Conservation (phyloP, 768 basidiomycete genomes). For the Pulveroboletus sp. region DNA sequence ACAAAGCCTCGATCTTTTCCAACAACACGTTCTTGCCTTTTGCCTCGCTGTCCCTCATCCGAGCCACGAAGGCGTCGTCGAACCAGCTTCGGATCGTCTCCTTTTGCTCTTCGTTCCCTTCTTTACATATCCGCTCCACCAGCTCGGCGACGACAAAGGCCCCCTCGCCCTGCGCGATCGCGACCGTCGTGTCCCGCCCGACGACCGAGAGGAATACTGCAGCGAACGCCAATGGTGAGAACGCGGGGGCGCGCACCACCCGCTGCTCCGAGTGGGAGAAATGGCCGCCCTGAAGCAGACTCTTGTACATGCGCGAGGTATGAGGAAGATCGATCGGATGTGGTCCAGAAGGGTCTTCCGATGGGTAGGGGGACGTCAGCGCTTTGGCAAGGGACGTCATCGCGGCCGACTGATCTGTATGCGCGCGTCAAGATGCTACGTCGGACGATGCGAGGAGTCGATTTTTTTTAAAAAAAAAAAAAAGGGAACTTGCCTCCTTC, state of each 20-base stretch:
- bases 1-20: constrained; percentile 46
- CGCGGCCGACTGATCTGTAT: constrained; percentile 65
- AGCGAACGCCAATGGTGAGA: constrained; percentile 61
- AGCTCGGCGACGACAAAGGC: constrained; percentile 75
- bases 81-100: constrained; percentile 58
- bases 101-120: constrained; percentile 39
- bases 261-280: constrained; percentile 60
- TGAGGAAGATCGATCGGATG: constrained; percentile 83
- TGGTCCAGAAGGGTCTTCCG: constrained; percentile 42
- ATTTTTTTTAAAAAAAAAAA: too few relatives aligned
- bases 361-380: constrained; percentile 54
- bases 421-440: not conserved
- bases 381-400: constrained; percentile 57
- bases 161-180: constrained; percentile 60
- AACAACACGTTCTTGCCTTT: constrained; percentile 73
- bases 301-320: constrained; percentile 81
- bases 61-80: constrained; percentile 39
- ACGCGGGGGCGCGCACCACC: constrained; percentile 49
- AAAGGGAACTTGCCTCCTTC: constrained; percentile 59
- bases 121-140: constrained; percentile 52
- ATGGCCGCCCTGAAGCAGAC: constrained; percentile 87
- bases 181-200: constrained; percentile 46
- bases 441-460: not conserved
- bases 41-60: constrained; percentile 49
- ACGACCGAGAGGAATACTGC: constrained; percentile 51